Evolutionary conservation across 352 stramenopile species (phyloP).

Genomic region (Aphanomyces stellatus): DNA sequence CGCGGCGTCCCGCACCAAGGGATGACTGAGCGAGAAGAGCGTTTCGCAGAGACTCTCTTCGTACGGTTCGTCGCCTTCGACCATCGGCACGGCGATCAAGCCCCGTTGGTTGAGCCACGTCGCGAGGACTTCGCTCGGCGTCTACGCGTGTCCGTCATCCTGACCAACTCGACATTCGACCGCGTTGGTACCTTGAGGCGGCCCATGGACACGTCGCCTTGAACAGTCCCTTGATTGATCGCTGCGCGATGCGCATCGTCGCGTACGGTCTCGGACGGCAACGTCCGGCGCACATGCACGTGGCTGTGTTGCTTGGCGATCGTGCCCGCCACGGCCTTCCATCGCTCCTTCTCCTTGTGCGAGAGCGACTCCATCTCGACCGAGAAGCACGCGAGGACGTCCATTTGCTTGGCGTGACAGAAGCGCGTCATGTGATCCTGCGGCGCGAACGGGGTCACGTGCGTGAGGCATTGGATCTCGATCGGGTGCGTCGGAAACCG

Average conservation of each 20-base stretch:
- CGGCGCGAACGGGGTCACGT: background rate
- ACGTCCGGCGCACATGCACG: background rate
- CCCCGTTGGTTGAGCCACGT: constrained; percentile 7
- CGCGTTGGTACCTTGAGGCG: too few species aligned
- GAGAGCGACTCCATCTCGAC: background rate
- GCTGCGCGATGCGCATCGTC: background rate
- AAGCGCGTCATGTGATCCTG: background rate
- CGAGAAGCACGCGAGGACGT: constrained; percentile 1
- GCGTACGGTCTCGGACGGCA: constrained; percentile 10
- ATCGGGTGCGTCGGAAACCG: background rate
- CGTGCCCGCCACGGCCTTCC: background rate
- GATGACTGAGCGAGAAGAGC: constrained; percentile 2
- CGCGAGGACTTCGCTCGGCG: background rate
- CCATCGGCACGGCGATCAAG: background rate
- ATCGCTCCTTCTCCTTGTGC: background rate
- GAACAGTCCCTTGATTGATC: background rate
- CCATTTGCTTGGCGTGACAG: background rate
- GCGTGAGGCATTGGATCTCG: background rate
- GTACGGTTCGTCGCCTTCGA: constrained; percentile 15
- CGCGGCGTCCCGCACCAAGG: background rate
- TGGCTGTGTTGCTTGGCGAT: background rate
- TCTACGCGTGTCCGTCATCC: background rate
- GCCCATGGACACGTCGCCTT: background rate
- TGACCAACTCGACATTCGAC: background rate
- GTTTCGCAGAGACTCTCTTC: background rate